Evolutionary conservation across 2,329 filamentous ascomycete species (phyloP).

Genomic region (Alternaria novae-zelandiae): DNA sequence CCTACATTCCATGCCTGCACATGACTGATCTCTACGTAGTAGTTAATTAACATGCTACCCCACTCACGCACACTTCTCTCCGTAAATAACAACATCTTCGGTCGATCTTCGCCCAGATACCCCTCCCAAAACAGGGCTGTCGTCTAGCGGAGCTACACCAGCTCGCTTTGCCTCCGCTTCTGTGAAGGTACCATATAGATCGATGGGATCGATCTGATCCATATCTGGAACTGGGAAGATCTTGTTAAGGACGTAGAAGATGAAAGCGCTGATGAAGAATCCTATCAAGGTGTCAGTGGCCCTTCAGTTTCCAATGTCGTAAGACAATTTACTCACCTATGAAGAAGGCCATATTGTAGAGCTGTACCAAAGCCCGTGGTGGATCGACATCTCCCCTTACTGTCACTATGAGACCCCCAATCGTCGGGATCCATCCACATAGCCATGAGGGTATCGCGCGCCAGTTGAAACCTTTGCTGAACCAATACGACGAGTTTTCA

Average conservation of each 20-base stretch:
- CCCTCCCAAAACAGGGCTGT: background rate
- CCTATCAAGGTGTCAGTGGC: slow-evolving; percentile 31
- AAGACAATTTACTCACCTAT: slow-evolving; percentile 41
- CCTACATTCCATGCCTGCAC: background rate
- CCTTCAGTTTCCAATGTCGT: background rate
- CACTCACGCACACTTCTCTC: background rate
- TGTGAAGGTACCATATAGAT: slow-evolving; percentile 57
- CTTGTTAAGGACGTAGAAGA: slow-evolving; percentile 46
- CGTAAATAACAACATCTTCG: background rate
- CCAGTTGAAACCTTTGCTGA: slow-evolving; percentile 54
- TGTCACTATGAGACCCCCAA: slow-evolving; percentile 51
- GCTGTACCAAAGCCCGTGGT: slow-evolving; percentile 48
- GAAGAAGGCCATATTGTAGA: slow-evolving; percentile 58
- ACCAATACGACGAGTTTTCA: slow-evolving; percentile 51
- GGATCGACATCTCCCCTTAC: slow-evolving; percentile 43
- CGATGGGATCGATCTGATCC: slow-evolving; percentile 53
- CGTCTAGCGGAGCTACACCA: slow-evolving; percentile 45
- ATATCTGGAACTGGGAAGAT: slow-evolving; percentile 50
- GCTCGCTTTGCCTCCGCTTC: slow-evolving; percentile 51
- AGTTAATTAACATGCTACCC: background rate
- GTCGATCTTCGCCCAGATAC: background rate
- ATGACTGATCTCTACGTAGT: background rate
- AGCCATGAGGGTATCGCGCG: slow-evolving; percentile 53
- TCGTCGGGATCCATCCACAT: slow-evolving; percentile 53
- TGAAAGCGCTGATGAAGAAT: slow-evolving; percentile 48